Evolutionary conservation across 768 basidiomycete genomes (phyloP), one percentile per base, ranked within the genome.

Genomic region (Boletus subcaerulescens): DNA sequence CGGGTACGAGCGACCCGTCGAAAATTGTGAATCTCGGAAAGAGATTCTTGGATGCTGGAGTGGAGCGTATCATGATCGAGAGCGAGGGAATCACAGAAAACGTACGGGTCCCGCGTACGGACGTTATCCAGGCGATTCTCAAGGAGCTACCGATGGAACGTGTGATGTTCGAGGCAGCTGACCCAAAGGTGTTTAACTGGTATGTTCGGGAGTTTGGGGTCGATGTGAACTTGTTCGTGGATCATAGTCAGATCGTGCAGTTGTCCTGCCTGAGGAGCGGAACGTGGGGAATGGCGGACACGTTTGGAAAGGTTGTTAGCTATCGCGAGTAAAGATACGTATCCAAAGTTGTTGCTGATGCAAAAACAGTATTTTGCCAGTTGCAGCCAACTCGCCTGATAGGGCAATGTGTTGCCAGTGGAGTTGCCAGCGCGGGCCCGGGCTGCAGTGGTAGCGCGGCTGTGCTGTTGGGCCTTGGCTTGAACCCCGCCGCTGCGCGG

Each of bases 31-130:
- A 75, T 56, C 66, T 75, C 18, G 75, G 73, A 20, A 73, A 73
- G 14, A 67, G 59, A 7, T 74, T 78, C 50, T 50, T 78, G 6
- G 66, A 78, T n/a, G 74, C 74, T 1, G 75, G 75, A 6, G 73
- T 76, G 11, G 59, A 78, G 65, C 75, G 76, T 66, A 71, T 77
- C 43, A 74, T 76, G 76, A 79, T 77, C 45, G 76, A 79, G 58
- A 75, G 73, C 52, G 77, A 76, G 53, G 75, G 76, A 13, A 77
- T 78, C 59, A 77, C 76, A 1, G 77, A 78, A 60, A 78, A 78
- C 61, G 76, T 78, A 29, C 61, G 66, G 39, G 60, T 53, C 15
- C 76, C 72, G 74, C 70, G 74, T 8, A 76, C 73, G 45, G 77
- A 79, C 56, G 75, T 72, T 36, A 76, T 78, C 46, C 75, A 74